phyloP scores from a whole-genome alignment of 495 filamentous ascomycete genomes.

The Aspergillus cavernicola region DNA sequence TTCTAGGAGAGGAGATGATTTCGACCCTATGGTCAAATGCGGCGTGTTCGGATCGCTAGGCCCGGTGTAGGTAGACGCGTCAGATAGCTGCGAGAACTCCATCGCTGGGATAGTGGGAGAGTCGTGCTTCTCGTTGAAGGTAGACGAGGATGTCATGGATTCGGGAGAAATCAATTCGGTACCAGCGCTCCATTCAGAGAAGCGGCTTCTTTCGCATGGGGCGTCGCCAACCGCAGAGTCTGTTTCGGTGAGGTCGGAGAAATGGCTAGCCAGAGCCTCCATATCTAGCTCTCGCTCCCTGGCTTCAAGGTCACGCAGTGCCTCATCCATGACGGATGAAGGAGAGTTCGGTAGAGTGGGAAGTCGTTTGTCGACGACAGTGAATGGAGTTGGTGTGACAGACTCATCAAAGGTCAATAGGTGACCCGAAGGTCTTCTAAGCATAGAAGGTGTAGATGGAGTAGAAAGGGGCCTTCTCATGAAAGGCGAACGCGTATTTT shows the following conservation, averaged over 20 bases:
- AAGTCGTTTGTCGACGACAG: slow-evolving; percentile 38
- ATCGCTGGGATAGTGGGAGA: slow-evolving; percentile 20
- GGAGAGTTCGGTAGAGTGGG: slow-evolving; percentile 46
- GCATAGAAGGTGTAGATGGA: slow-evolving; percentile 17
- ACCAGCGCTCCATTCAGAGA: slow-evolving; percentile 47
- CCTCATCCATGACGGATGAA: slow-evolving; percentile 48
- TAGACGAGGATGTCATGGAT: slow-evolving; percentile 36
- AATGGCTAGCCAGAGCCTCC: slow-evolving; percentile 37
- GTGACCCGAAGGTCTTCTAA: slow-evolving; percentile 8
- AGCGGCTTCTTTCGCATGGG: slow-evolving; percentile 36
- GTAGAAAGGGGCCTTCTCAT: slow-evolving; percentile 20
- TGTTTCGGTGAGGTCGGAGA: slow-evolving; percentile 41
- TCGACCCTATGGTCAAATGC: slow-evolving; percentile 34
- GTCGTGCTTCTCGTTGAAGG: slow-evolving; percentile 26
- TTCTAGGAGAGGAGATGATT: slow-evolving; percentile 31
- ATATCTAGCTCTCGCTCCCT: slow-evolving; percentile 32
- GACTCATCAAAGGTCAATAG: slow-evolving; percentile 15
- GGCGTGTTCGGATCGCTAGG: slow-evolving; percentile 39
- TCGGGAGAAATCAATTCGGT: slow-evolving; percentile 37
- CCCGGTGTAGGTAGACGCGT: slow-evolving; percentile 21
- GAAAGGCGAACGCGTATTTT: background rate
- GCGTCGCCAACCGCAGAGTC: slow-evolving; percentile 28
- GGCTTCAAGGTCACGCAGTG: slow-evolving; percentile 39
- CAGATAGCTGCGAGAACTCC: slow-evolving; percentile 25
- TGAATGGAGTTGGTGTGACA: slow-evolving; percentile 29